Conservation (phyloP, 768 basidiomycete species). For the Lactarius hengduanensis region DNA sequence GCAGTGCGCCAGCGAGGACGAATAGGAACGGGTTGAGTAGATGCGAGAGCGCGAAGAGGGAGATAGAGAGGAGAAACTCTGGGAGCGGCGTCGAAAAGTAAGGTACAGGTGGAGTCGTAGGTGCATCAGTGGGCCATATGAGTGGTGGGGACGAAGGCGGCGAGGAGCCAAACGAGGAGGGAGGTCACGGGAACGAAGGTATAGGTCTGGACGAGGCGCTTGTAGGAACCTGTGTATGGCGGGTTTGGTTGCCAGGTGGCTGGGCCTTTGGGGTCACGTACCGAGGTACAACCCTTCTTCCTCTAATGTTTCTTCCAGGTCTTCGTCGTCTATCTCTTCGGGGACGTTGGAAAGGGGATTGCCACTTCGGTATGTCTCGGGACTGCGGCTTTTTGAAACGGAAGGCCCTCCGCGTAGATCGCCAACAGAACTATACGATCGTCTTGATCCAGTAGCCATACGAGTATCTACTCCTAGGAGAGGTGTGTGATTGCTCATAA, state of each 20-base stretch:
- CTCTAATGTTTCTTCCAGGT: constrained; percentile 21
- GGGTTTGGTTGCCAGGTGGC: neutral
- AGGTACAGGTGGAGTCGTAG: constrained; percentile 42
- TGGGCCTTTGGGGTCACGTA: constrained; percentile 7
- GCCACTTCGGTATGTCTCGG: constrained; percentile 20
- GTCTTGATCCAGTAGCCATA: constrained; percentile 2
- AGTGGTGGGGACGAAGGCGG: constrained; percentile 51
- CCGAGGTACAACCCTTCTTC: constrained; percentile 27
- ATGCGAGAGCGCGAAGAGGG: constrained; percentile 61
- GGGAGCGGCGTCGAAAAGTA: constrained; percentile 63
- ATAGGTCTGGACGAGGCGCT: constrained; percentile 52
- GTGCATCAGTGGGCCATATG: constrained; percentile 40
- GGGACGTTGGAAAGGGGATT: constrained; percentile 21
- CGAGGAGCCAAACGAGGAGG: constrained; percentile 46
- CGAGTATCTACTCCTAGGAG: constrained; percentile 20
- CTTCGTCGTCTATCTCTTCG: constrained; percentile 25
- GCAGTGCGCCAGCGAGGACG: constrained; percentile 35
- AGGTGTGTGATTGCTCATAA: constrained; percentile 12
- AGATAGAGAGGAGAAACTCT: constrained; percentile 58
- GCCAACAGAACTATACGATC: constrained; percentile 21
- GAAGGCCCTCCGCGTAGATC: constrained; percentile 6
- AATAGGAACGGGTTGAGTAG: constrained; percentile 51
- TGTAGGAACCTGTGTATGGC: constrained; percentile 56
- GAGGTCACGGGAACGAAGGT: constrained; percentile 30
- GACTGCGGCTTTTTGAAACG: constrained; percentile 4